Evolutionary conservation across 2,329 filamentous ascomycete genomes (phyloP).

Genomic region (Trichophyton simii): DNA sequence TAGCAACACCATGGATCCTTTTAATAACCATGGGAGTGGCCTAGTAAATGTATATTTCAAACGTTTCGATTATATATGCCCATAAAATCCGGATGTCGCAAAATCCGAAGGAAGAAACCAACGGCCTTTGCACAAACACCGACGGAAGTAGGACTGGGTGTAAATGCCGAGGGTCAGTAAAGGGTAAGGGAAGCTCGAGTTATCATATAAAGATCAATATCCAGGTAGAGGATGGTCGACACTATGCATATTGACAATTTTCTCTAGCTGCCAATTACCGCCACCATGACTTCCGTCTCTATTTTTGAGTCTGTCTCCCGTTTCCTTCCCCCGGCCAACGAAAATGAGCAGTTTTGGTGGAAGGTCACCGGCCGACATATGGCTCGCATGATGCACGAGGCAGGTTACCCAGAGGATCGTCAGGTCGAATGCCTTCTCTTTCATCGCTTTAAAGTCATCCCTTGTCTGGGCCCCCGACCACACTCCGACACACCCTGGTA

Average conservation of each 20-base stretch:
- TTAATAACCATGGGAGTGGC: not conserved
- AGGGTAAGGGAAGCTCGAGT: not conserved
- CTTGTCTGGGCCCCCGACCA: not conserved
- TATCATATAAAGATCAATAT: not conserved
- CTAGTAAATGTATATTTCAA: not conserved
- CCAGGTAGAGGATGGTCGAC: not conserved
- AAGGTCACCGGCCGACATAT: not conserved
- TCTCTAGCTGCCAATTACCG: not conserved
- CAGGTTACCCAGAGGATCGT: not conserved
- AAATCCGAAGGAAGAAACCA: not conserved
- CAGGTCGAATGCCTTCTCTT: not conserved
- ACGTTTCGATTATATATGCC: not conserved
- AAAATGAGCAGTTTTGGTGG: not conserved
- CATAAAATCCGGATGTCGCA: not conserved
- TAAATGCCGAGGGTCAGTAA: not conserved
- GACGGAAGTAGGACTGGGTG: not conserved
- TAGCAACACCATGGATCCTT: not conserved
- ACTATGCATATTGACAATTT: not conserved
- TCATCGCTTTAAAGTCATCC: not conserved
- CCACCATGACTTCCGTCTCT: not conserved
- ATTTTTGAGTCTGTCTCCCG: not conserved
- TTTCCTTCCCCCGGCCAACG: not conserved
- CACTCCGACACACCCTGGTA: not conserved
- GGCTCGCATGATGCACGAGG: slow-evolving; percentile 1
- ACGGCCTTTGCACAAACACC: not conserved